Conservation (phyloP, 768 basidiomycete species). For the Mycena amicta region DNA sequence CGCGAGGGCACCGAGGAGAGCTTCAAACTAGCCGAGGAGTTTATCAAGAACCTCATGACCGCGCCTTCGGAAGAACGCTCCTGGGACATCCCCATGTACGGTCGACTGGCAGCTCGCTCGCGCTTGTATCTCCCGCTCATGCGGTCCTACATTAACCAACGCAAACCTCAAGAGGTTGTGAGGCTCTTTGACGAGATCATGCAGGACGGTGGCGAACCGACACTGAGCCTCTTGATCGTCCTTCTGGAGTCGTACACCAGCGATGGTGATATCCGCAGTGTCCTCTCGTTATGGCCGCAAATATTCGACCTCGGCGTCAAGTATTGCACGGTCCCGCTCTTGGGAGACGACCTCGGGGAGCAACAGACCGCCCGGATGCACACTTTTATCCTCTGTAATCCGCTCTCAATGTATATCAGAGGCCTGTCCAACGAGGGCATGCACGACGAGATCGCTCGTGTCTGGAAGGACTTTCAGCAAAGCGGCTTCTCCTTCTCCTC, state of each 20-base stretch:
- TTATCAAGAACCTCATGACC: conserved; percentile 54
- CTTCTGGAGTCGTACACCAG: conserved; percentile 77
- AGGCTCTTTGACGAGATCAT: conserved; percentile 56
- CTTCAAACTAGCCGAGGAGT: conserved; percentile 64
- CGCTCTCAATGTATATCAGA: conserved; percentile 83
- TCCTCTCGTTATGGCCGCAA: conserved; percentile 67
- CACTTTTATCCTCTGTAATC: conserved; percentile 68
- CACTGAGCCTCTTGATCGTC: conserved; percentile 60
- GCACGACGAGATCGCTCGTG: conserved; percentile 60
- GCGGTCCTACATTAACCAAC: conserved; percentile 45
- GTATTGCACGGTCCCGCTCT: conserved; percentile 36
- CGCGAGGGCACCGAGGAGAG: conserved; percentile 50
- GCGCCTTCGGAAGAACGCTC: conserved; percentile 31
- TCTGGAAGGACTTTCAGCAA: conserved; percentile 67
- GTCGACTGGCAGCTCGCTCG: conserved; percentile 48
- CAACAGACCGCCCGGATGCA: conserved; percentile 24
- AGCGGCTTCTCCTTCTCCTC: conserved; percentile 80
- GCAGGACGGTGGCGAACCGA: conserved; percentile 56
- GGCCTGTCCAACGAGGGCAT: conserved; percentile 64
- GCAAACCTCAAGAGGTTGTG: conserved; percentile 55
- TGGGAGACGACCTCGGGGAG: conserved; percentile 28
- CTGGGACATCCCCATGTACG: conserved; percentile 43
- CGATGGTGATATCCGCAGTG: conserved; percentile 53
- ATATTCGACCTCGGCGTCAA: conserved; percentile 61
- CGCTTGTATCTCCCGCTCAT: conserved; percentile 67